Percentiles rank a stretch among this genome's conserved stretches.
phyloP scores from a whole-genome alignment of 78 protist species.

The Trichosphaerium sp. region DNA sequence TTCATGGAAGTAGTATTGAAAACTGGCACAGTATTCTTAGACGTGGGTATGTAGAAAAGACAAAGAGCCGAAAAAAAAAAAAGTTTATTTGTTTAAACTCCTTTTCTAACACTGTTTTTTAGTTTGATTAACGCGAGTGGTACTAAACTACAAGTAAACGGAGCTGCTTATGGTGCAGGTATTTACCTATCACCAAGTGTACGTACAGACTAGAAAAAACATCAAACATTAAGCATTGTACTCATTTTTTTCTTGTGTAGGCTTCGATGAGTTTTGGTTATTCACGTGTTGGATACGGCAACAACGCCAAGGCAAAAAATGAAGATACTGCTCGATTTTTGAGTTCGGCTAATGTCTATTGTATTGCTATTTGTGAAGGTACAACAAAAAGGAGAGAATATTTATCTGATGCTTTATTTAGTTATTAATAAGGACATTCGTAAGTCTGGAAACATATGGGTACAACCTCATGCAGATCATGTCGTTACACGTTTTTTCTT shows the following conservation, averaged over 20 bases:
- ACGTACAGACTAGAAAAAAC: constrained; percentile 5
- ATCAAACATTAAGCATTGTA: not conserved
- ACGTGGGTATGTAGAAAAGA: constrained; percentile 1
- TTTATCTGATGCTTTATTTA: not conserved
- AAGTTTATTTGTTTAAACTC: not conserved
- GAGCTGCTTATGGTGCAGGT: constrained; percentile 39
- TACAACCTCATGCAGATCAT: constrained; percentile 7
- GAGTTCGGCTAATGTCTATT: not conserved
- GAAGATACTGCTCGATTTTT: not conserved
- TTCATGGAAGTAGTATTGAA: constrained; percentile 31
- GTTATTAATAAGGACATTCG: not conserved
- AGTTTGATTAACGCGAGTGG: constrained; percentile 28
- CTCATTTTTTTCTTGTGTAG: not conserved
- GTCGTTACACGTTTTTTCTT: constrained; percentile 23
- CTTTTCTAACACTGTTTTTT: not conserved
- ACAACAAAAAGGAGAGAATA: not conserved
- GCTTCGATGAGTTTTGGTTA: not conserved
- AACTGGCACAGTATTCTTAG: constrained; percentile 54
- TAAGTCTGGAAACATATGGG: constrained; percentile 5
- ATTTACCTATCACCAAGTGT: constrained; percentile 13
- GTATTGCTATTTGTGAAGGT: constrained; percentile 18
- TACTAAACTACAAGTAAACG: constrained; percentile 20
- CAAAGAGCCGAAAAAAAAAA: too few relatives aligned
- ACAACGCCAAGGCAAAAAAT: not conserved
- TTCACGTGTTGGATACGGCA: not conserved